Base-by-base conservation (phyloP, 106 monocot genomes). In the Vanilla planifolia region DNA sequence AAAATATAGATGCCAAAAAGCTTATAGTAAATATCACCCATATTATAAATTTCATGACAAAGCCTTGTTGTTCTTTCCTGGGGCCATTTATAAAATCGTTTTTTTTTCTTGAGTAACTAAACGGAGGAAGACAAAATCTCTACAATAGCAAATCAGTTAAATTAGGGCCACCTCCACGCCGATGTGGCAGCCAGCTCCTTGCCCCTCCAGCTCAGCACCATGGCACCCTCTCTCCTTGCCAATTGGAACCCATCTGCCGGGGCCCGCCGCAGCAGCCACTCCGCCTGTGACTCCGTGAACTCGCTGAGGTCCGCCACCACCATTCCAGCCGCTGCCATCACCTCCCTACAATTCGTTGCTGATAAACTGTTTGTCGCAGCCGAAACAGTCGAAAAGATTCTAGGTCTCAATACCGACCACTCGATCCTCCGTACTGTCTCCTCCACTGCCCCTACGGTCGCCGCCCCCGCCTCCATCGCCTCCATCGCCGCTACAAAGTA, bases 151-250 rank as follows among this genome's bases (percentile, higher is more conserved):
- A n/a, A n/a, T n/a, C n/a, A n/a, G n/a, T n/a, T n/a, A 45, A 29
- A 4, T 57, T 28, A 57, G 35, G 19, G 8, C 41, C 80, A 79
- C 51, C 85, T 62, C 85, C 85, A 89, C 0, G 79, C 81, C 48
- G 84, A 89, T 67, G 81, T 85, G 44, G 85, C 41, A 2, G 77
- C 81, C 21, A 89, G 39, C 30, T 78, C 81, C 70, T 66, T 63
- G 25, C 85, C 85, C 29, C 67, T 65, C 89, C 89, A 89, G 60
- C 75, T 76, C 29, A 89, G 78, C 75, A 81, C 70, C 34, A 89
- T 32, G 2, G 69, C 41, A 48, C 62, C 75, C 13, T 81, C 85
- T 20, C 64, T 45, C 30, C 81, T 66, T 32, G 65, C 78, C 75
- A 89, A 85, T 42, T 78, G 69, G 81, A 75, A 89, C 14, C 89